phyloP scores from a whole-genome alignment of 2,329 filamentous ascomycete species.

The Endocalyx cinctus region DNA sequence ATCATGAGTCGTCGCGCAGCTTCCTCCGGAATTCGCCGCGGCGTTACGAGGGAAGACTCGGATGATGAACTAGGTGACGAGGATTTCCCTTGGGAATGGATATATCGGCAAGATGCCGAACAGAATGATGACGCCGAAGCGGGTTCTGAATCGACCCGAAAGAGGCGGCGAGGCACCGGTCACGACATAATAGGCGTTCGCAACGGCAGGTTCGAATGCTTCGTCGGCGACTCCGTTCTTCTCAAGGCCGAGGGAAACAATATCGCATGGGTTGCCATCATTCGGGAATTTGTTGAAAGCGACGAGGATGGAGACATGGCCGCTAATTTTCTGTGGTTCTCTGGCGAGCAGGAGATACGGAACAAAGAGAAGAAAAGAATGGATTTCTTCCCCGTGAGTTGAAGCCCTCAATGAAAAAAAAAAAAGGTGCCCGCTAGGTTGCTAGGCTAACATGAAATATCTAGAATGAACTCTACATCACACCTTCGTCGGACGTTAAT shows the following conservation, averaged over 20 bases:
- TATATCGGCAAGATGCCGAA: conserved; percentile 48
- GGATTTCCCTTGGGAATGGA: conserved; percentile 74
- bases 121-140: conserved; percentile 1
- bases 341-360: conserved; percentile 81
- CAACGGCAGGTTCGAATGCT: conserved; percentile 77
- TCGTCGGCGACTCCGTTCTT: conserved; percentile 76
- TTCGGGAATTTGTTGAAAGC: conserved; percentile 74
- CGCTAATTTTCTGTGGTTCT: conserved; percentile 94
- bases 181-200: conserved; percentile 70
- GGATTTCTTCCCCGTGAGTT: conserved; percentile 66
- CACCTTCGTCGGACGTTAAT: conserved; percentile 81
- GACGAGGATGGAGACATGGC: conserved; percentile 72
- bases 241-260: conserved; percentile 83
- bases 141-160: conserved; percentile 5
- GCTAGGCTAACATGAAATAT: conserved; percentile 8
- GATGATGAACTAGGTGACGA: conserved; percentile 79
- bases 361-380: conserved; percentile 76
- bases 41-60: conserved; percentile 70
- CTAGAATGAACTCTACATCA: conserved; percentile 88
- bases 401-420: not conserved
- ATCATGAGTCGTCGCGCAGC: conserved; percentile 10
- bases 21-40: conserved; percentile 40
- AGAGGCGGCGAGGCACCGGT: conserved; percentile 30
- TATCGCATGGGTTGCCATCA: conserved; percentile 88
- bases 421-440: conserved; percentile 1